phyloP scores from a whole-genome alignment of 2,329 filamentous ascomycete genomes.

The Phaeosphaeriaceae sp. region DNA sequence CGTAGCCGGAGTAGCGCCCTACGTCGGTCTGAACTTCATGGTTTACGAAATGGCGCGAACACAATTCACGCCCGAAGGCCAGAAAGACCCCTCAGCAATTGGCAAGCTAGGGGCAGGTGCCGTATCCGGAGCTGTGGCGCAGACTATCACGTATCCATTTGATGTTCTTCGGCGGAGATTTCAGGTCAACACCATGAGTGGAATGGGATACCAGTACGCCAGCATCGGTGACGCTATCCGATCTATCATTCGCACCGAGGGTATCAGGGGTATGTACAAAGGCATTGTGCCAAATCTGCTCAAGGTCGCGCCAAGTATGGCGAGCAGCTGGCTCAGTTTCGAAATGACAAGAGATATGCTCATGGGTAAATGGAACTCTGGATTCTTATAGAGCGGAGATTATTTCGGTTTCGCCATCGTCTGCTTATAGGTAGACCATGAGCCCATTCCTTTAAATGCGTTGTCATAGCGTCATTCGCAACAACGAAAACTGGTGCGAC shows the following conservation, averaged over 20 bases:
- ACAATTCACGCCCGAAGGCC: slow-evolving; percentile 84
- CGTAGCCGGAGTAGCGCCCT: slow-evolving; percentile 92
- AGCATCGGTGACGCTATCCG: slow-evolving; percentile 82
- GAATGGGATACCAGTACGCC: slow-evolving; percentile 96
- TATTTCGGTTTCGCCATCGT: neutral
- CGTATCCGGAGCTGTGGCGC: slow-evolving; percentile 92
- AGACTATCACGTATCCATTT: slow-evolving; percentile 98
- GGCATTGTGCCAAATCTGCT: slow-evolving; percentile 93
- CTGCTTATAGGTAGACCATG: neutral
- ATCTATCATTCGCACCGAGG: slow-evolving; percentile 84
- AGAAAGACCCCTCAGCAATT: slow-evolving; percentile 77
- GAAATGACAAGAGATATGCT: slow-evolving; percentile 91
- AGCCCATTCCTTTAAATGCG: neutral
- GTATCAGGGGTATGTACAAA: slow-evolving; percentile 87
- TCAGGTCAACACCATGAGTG: slow-evolving; percentile 99
- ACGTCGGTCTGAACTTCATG: slow-evolving; percentile 98
- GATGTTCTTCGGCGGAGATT: slow-evolving; percentile 93
- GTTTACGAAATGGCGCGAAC: slow-evolving; percentile 89
- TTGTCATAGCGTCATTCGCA: too few relatives aligned
- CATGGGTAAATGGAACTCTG: slow-evolving; percentile 53
- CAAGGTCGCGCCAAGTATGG: slow-evolving; percentile 98
- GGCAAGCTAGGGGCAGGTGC: slow-evolving; percentile 90
- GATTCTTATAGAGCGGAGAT: slow-evolving; percentile 33
- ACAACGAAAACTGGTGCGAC: too few relatives aligned
- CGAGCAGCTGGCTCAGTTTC: slow-evolving; percentile 96